Base-by-base conservation (phyloP, 2,329 filamentous ascomycete species). In the Teratosphaeria zuluensis region DNA sequence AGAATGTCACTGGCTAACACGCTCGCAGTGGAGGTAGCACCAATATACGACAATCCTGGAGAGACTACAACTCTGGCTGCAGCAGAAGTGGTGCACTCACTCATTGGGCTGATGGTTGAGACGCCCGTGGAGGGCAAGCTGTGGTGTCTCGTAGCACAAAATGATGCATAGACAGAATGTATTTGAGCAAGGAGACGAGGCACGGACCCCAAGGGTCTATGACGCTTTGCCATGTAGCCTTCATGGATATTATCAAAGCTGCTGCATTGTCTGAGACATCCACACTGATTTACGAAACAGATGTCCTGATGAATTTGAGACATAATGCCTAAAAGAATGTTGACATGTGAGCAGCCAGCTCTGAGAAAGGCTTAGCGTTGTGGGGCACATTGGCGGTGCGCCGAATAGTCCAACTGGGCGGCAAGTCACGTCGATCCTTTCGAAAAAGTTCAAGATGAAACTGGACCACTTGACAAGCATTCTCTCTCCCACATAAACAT, bases 31-130 rank as follows among this genome's bases (percentile, higher is more conserved):
- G 83, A 85, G 67, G 82, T 85, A 31, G 80, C 82, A 30, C 83
- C 83, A 1, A 77, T 82, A 2, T 85, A 85, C 67, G 83, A 85
- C 65, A 84, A 81, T 38, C 74, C 80, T 59, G 83, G 82, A 0
- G 82, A 85, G 69, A 76, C 79, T 19, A 84, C 83, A 0, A 78
- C 75, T 1, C 69, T 83, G 31, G 80, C 80, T 14, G 81, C 80
- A n/a, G 78, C 80, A 4, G 79, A 82, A 63, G 75, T 83, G 6
- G 80, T 77, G 0, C 74, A 78, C 55, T 80, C 79, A 7, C 64
- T 83, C 51, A 69, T 82, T 28, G 70, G 70, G 2, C 61, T 81
- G 33, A 80, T 80, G 73, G 77, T 78, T 3, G 72, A 76, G 14
- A 70, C 65, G 42, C 74, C 75, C 21, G 71, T 76, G 61, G 69